Evolutionary conservation across 2,329 filamentous ascomycete species (phyloP), one percentile per base, ranked within the genome.

Genomic region (Trichoderma koningii): DNA sequence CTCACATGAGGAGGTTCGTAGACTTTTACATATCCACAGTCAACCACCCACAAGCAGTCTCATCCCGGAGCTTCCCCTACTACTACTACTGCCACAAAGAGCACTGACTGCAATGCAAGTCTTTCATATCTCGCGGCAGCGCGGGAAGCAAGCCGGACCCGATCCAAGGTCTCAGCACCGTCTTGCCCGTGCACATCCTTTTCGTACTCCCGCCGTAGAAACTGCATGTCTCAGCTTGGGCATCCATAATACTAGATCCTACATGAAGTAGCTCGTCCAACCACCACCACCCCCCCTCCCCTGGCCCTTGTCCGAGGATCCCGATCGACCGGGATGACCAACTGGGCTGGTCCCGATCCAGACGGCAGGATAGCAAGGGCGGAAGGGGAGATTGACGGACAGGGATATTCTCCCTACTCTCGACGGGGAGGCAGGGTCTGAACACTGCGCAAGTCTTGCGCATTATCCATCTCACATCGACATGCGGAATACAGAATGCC

Each of bases 301-400:
- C 48, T 52, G 30, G 30, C 34, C 47, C 47, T 61, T 61, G 57
- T 61, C 57, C 4, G 47, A 52, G 47, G 47, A 61, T 26, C 57
- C 28, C 47, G 38, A 52, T 61, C 57, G 57, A 61, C 47, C 57
- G 57, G 47, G 57, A 44, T 52, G 21, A n/a, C 23, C 28, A 42
- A 44, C 41, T 52, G 21, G 44, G 38, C 47, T 52, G 47, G 15
- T 50, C 34, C 38, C 38, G 57, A 61, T 50, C 30, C 30, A 34
- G 41, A 47, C 41, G n/a, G 55, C 17, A 51, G 47, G 34, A 15
- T 23, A 19, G 50, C 12, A 52, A 44, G 45, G 56, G 45, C 21
- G 28, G 28, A 42, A 28, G 34, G 12, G 56, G 30, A 34, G 19
- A 38, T 3, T 50, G 47, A 51, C 47, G 44, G 57, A 51, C 57